phyloP scores from a whole-genome alignment of 2,329 filamentous ascomycete genomes.

The Cladophialophora immunda region DNA sequence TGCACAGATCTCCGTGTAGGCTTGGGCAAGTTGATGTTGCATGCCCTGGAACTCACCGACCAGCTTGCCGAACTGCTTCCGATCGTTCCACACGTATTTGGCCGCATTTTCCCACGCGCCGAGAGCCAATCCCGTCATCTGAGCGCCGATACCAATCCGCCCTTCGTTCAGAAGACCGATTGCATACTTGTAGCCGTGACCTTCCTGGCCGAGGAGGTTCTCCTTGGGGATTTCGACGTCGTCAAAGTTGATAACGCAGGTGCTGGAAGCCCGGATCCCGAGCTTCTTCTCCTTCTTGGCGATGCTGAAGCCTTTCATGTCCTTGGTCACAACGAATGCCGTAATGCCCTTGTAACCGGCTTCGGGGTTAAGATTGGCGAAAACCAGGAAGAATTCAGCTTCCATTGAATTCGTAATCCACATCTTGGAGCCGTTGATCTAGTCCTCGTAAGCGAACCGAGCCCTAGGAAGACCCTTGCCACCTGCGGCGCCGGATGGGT shows the following conservation, averaged over 20 bases:
- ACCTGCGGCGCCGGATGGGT: background rate
- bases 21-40: constrained; percentile 98
- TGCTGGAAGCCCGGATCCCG: constrained; percentile 93
- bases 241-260: constrained; percentile 96
- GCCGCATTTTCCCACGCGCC: constrained; percentile 96
- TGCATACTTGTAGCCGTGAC: constrained; percentile 97
- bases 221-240: constrained; percentile 89
- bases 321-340: constrained; percentile 94
- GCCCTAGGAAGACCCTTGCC: background rate
- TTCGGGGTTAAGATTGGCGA: constrained; percentile 90
- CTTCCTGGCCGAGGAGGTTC: constrained; percentile 86
- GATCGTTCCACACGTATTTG: constrained; percentile 96
- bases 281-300: constrained; percentile 99
- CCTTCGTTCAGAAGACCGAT: constrained; percentile 95
- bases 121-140: constrained; percentile 96
- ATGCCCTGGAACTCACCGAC: constrained; percentile 98
- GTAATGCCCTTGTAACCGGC: constrained; percentile 98
- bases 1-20: constrained; percentile 91
- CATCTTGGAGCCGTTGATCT: constrained; percentile 94
- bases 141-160: constrained; percentile 95
- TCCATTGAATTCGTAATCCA: constrained; percentile 99
- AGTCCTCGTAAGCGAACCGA: constrained; percentile 43
- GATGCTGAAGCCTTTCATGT: constrained; percentile 85
- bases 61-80: constrained; percentile 92
- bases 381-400: constrained; percentile 94